Evolutionary conservation across 2,329 filamentous ascomycete species (phyloP).

Genomic region (Ramichloridium luteum): DNA sequence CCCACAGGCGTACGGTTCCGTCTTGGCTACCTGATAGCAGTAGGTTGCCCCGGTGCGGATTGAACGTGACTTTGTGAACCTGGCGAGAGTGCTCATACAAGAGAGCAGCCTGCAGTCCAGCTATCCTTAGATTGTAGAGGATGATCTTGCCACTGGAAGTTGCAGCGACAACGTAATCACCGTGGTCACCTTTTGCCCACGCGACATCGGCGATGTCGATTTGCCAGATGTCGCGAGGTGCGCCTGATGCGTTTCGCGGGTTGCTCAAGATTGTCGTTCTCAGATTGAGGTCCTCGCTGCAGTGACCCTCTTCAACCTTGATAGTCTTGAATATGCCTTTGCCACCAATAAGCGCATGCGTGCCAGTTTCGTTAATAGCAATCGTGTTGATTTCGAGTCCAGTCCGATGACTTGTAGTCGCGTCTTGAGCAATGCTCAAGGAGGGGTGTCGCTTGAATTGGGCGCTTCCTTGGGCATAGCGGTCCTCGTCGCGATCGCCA

Average conservation of each 20-base stretch:
- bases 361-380: constrained; percentile 50
- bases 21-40: constrained; percentile 55
- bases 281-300: constrained; percentile 52
- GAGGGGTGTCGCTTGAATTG: constrained; percentile 15
- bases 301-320: constrained; percentile 42
- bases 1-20: constrained; percentile 52
- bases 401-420: constrained; percentile 50
- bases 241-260: constrained; percentile 38
- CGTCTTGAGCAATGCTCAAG: constrained; percentile 30
- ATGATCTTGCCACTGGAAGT: constrained; percentile 54
- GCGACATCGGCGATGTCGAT: constrained; percentile 54
- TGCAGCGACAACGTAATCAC: constrained; percentile 50
- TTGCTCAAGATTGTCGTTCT: constrained; percentile 48
- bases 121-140: constrained; percentile 50
- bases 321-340: constrained; percentile 56
- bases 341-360: constrained; percentile 52
- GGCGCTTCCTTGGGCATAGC: constrained; percentile 12
- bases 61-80: constrained; percentile 54
- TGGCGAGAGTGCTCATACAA: constrained; percentile 54
- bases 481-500: constrained; percentile 11
- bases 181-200: constrained; percentile 52
- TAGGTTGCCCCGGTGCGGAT: constrained; percentile 47
- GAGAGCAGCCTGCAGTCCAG: constrained; percentile 48
- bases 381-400: constrained; percentile 51
- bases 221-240: constrained; percentile 34